Evolutionary conservation across 768 basidiomycete species (phyloP).

Genomic region (Lactarius psammicola): DNA sequence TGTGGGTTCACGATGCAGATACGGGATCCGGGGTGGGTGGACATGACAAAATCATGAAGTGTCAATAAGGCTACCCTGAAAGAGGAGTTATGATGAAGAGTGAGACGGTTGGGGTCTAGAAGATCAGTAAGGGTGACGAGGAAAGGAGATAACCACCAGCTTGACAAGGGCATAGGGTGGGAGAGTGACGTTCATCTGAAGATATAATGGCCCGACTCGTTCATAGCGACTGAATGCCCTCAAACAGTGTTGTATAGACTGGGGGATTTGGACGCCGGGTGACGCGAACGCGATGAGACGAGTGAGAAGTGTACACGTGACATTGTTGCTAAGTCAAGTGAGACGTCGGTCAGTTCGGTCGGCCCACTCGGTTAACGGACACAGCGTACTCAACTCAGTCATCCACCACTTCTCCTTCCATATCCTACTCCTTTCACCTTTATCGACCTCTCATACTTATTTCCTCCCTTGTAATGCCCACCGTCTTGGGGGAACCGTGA

Average conservation of each 20-base stretch:
- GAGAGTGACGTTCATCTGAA: not conserved
- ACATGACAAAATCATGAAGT: slow-evolving; percentile 8
- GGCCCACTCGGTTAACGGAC: not conserved
- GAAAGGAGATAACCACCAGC: not conserved
- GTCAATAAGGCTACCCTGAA: slow-evolving; percentile 1
- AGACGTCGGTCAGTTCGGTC: not conserved
- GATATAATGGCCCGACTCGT: not conserved
- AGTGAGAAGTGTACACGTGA: slow-evolving; percentile 10
- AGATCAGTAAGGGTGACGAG: not conserved
- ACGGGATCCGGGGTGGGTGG: slow-evolving; percentile 11
- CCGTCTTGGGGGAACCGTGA: slow-evolving; percentile 34
- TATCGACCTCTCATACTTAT: slow-evolving; percentile 34
- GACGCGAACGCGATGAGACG: not conserved
- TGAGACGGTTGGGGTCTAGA: slow-evolving; percentile 12
- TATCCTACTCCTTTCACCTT: not conserved
- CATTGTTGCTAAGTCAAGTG: not conserved
- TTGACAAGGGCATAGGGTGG: not conserved
- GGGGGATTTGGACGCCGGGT: not conserved
- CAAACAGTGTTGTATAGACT: not conserved
- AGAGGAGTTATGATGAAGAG: not conserved
- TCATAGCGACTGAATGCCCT: not conserved
- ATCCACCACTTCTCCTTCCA: not conserved
- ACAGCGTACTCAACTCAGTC: not conserved
- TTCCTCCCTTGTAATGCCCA: slow-evolving; percentile 31
- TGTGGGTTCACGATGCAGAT: slow-evolving; percentile 10